Evolutionary conservation across 768 basidiomycete genomes (phyloP).

Genomic region (Hypholoma sublateritium): DNA sequence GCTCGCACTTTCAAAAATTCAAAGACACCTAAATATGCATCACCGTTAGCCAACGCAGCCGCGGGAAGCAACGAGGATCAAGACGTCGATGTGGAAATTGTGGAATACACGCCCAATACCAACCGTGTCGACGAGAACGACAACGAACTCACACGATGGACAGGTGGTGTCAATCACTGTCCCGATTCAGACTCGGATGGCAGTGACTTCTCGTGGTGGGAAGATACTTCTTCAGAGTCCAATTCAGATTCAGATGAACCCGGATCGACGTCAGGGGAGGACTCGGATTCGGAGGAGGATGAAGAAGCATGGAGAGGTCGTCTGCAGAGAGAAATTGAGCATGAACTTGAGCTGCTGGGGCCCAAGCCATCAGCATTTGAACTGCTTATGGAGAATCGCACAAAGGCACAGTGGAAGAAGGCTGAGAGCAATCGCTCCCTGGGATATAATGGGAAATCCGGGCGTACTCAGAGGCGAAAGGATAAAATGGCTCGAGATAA

Average conservation of each 20-base stretch:
- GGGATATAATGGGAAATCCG: constrained; percentile 13
- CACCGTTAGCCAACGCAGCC: not conserved
- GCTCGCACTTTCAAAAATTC: not conserved
- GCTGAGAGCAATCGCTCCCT: constrained; percentile 12
- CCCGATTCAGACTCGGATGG: not conserved
- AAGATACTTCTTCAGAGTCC: no score
- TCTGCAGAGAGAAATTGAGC: not conserved
- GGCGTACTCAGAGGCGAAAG: constrained; percentile 1
- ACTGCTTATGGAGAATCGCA: not conserved
- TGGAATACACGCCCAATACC: not conserved
- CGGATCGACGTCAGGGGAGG: no score
- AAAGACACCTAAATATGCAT: not conserved
- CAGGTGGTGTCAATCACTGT: not conserved
- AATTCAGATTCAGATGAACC: no score
- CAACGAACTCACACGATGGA: not conserved
- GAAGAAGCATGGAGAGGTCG: no score
- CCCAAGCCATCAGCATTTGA: not conserved
- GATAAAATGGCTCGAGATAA: constrained; percentile 14
- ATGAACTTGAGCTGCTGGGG: not conserved
- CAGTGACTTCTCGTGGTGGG: no score
- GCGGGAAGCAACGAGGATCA: not conserved
- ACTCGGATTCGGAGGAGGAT: no score
- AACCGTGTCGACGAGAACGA: not conserved
- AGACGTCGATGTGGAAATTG: not conserved
- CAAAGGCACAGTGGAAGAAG: constrained; percentile 11